These are phyloP conservation scores for Umbelopsis vinacea DNA, from an alignment of 192 early-diverging fungal genomes.

Conservation along the genomic window DNA sequence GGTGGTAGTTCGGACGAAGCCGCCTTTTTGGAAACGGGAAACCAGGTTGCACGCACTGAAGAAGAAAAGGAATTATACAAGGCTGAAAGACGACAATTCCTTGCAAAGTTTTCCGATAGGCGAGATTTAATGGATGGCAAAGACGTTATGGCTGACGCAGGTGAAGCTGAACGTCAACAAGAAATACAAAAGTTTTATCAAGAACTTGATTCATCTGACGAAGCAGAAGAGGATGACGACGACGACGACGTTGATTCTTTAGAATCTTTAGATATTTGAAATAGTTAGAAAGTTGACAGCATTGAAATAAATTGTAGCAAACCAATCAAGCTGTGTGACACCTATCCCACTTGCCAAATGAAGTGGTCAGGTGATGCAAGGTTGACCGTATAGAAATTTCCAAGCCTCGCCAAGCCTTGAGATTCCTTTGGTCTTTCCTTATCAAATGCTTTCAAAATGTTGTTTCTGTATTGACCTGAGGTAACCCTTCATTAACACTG, in stretches of 20 bases:
- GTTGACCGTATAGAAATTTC: background rate
- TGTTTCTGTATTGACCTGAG: constrained; percentile 39
- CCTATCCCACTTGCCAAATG: background rate
- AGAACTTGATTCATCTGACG: background rate
- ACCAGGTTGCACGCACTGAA: background rate
- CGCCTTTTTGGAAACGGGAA: constrained; percentile 3
- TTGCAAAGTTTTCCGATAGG: constrained; percentile 29
- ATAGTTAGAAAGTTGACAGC: background rate
- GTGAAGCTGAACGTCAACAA: background rate
- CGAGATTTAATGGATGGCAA: constrained; percentile 20
- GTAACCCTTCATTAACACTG: constrained; percentile 15
- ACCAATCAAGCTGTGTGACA: background rate
- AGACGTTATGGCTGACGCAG: background rate
- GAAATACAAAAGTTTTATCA: constrained; percentile 1
- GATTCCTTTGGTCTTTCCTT: background rate
- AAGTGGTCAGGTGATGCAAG: constrained; percentile 8
- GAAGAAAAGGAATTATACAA: constrained; percentile 12
- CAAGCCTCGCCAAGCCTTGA: constrained; percentile 6
- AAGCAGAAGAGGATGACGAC: background rate
- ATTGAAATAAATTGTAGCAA: background rate
- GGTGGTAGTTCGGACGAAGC: constrained; percentile 8
- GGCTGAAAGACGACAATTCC: constrained; percentile 19
- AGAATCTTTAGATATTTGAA: constrained; percentile 8
- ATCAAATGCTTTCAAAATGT: constrained; percentile 33
- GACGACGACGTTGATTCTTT: constrained; percentile 3